A percentile compares a stretch with the other conserved stretches of the same genome.
These are phyloP conservation scores for Triticum timopheevii DNA, from an alignment of 176 grass and related monocot genomes.

Conservation along the genomic window DNA sequence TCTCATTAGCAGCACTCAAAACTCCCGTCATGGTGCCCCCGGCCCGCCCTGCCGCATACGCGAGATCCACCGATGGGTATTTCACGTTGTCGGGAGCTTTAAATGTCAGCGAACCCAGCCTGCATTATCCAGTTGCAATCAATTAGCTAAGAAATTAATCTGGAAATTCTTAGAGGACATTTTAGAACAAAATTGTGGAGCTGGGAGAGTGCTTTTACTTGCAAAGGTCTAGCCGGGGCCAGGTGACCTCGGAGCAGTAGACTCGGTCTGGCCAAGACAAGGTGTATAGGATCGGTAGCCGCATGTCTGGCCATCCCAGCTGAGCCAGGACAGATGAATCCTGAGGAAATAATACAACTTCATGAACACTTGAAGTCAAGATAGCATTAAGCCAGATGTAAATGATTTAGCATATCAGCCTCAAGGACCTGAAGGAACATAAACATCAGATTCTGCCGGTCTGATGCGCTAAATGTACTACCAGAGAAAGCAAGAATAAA, in stretches of 20 bases:
- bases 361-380: neutral
- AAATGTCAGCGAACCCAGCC: conserved; percentile 88
- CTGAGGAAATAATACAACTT: conserved; percentile 42
- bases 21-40: conserved; percentile 99
- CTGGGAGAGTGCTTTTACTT: conserved; percentile 50
- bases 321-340: conserved; percentile 96
- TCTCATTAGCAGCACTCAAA: conserved; percentile 95
- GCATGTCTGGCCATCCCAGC: conserved; percentile 97
- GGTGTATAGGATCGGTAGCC: conserved; percentile 91
- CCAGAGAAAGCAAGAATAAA: neutral
- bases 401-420: neutral
- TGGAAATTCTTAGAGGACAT: neutral
- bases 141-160: neutral
- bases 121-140: conserved; percentile 35
- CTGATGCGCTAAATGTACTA: neutral
- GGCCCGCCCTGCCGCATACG: conserved; percentile 86
- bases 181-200: neutral
- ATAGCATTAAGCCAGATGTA: neutral
- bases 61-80: conserved; percentile 91
- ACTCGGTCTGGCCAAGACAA: conserved; percentile 97
- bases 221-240: conserved; percentile 97
- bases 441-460: conserved; percentile 21
- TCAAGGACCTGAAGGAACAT: neutral
- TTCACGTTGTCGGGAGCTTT: conserved; percentile 91
- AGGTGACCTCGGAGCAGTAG: conserved; percentile 86